A percentile compares a stretch with the other conserved stretches of the same genome.
Evolutionary conservation across 352 stramenopile genomes (phyloP).

Genomic region (Phytophthora sojae): DNA sequence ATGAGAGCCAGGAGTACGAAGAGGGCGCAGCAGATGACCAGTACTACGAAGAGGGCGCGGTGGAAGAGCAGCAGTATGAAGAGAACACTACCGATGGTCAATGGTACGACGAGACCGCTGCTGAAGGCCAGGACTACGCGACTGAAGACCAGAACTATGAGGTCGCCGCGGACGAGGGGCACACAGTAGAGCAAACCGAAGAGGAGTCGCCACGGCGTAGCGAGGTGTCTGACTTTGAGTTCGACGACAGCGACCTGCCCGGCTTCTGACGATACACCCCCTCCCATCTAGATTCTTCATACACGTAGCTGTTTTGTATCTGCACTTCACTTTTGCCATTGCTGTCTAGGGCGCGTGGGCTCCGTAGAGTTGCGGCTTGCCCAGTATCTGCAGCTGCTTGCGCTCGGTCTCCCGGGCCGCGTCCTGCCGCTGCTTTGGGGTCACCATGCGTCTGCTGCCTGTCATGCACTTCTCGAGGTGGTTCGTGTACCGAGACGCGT

Average conservation of each 20-base stretch:
- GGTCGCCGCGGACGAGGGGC: constrained; percentile 5
- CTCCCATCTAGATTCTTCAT: constrained; percentile 14
- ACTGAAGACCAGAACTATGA: constrained; percentile 17
- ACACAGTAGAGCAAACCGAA: constrained; percentile 7
- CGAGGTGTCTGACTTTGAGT: constrained; percentile 56
- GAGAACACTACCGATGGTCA: constrained; percentile 1
- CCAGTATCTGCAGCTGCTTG: constrained; percentile 47
- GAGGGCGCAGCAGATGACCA: constrained; percentile 17
- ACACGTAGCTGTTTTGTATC: constrained; percentile 16
- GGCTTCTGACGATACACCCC: constrained; percentile 35
- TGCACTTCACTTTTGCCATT: not conserved
- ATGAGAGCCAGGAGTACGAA: constrained; percentile 23
- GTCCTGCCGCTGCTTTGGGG: constrained; percentile 45
- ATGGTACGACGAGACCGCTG: constrained; percentile 3
- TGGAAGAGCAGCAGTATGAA: constrained; percentile 8
- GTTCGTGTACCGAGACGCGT: constrained; percentile 73
- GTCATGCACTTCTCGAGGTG: constrained; percentile 83
- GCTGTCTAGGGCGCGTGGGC: constrained; percentile 13
- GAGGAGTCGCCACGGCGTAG: constrained; percentile 36
- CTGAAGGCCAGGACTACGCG: constrained; percentile 20
- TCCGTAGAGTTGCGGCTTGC: constrained; percentile 40
- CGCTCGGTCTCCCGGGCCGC: constrained; percentile 44
- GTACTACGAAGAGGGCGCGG: constrained; percentile 14
- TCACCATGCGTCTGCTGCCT: constrained; percentile 57
- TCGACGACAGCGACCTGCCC: constrained; percentile 72